Evolutionary conservation across 768 basidiomycete genomes (phyloP).

Genomic region (Amanita rimosa): DNA sequence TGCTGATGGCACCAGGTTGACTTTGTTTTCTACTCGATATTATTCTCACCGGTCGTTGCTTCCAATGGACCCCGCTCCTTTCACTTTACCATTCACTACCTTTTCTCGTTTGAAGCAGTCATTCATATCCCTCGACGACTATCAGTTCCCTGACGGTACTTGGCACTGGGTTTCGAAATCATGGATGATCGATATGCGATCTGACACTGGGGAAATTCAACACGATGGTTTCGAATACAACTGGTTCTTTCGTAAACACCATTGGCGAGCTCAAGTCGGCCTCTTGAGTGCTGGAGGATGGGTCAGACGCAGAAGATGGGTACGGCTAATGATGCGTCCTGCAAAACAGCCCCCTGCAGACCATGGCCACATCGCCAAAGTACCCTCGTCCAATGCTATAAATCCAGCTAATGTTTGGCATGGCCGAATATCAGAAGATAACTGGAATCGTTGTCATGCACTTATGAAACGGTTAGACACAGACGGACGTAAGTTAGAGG

Average conservation of each 20-base stretch:
- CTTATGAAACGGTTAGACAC: conserved; percentile 42
- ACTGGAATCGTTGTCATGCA: conserved; percentile 49
- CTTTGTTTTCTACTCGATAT: conserved; percentile 59
- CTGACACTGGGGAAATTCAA: conserved; percentile 62
- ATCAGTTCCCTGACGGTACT: conserved; percentile 67
- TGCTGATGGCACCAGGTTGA: conserved; percentile 28
- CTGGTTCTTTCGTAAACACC: conserved; percentile 54
- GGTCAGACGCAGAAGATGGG: conserved; percentile 75
- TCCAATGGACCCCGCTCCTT: conserved; percentile 63
- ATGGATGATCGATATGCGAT: conserved; percentile 89
- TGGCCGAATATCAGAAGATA: conserved; percentile 33
- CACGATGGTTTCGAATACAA: conserved; percentile 85
- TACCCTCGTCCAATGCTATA: background rate
- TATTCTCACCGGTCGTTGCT: conserved; percentile 64
- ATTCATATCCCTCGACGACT: conserved; percentile 45
- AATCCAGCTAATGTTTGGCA: conserved; percentile 40
- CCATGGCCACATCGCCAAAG: background rate
- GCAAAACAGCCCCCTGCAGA: conserved; percentile 16
- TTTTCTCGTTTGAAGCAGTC: conserved; percentile 34
- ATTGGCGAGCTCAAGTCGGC: conserved; percentile 60
- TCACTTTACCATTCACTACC: conserved; percentile 44
- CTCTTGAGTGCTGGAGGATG: conserved; percentile 52
- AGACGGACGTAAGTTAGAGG: conserved; percentile 67
- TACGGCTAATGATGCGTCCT: conserved; percentile 75
- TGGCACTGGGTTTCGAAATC: conserved; percentile 74